These are phyloP conservation scores for Fusarium concolor DNA, from an alignment of 2,329 filamentous ascomycete genomes.

Conservation along the genomic window DNA sequence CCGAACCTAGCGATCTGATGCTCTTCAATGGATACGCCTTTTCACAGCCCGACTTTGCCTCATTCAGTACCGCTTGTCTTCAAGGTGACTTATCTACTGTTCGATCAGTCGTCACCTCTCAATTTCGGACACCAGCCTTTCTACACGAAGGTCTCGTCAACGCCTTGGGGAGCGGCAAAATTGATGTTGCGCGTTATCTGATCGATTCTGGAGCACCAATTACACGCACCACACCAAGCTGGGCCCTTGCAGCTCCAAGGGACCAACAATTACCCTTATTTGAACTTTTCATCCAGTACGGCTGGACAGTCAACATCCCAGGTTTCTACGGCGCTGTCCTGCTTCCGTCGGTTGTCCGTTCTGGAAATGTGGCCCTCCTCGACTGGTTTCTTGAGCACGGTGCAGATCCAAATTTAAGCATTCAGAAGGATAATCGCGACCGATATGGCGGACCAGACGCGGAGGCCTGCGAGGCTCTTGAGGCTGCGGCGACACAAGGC, in stretches of 20 bases:
- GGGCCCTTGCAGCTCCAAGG: slow-evolving; percentile 15
- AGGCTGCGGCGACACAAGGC: slow-evolving; percentile 14
- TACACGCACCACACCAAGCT: slow-evolving; percentile 1
- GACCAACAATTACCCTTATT: slow-evolving; percentile 20
- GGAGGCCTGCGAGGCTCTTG: slow-evolving; percentile 27
- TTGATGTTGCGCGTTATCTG: slow-evolving; percentile 14
- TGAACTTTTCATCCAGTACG: slow-evolving; percentile 15
- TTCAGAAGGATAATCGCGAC: slow-evolving; percentile 17
- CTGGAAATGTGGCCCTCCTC: slow-evolving; percentile 10
- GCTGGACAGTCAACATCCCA: slow-evolving; percentile 29
- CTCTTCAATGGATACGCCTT: background rate
- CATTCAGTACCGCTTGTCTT: slow-evolving; percentile 28
- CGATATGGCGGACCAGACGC: slow-evolving; percentile 20
- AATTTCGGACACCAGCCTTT: slow-evolving; percentile 4
- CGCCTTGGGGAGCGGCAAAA: slow-evolving; percentile 15
- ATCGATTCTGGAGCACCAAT: slow-evolving; percentile 29
- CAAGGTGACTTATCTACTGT: slow-evolving; percentile 10
- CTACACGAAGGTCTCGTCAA: slow-evolving; percentile 4
- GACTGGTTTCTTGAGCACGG: slow-evolving; percentile 38
- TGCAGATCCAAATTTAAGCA: slow-evolving; percentile 37
- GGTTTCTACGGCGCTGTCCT: slow-evolving; percentile 28
- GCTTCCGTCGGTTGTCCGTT: slow-evolving; percentile 14
- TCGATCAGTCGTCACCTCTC: background rate
- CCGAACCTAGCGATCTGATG: background rate
- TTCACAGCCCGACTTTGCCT: background rate